Percentiles rank a stretch among this genome's conserved stretches.
phyloP scores from a whole-genome alignment of 1,139 yeast genomes.

The Blastobotrys raffinosifermentans region DNA sequence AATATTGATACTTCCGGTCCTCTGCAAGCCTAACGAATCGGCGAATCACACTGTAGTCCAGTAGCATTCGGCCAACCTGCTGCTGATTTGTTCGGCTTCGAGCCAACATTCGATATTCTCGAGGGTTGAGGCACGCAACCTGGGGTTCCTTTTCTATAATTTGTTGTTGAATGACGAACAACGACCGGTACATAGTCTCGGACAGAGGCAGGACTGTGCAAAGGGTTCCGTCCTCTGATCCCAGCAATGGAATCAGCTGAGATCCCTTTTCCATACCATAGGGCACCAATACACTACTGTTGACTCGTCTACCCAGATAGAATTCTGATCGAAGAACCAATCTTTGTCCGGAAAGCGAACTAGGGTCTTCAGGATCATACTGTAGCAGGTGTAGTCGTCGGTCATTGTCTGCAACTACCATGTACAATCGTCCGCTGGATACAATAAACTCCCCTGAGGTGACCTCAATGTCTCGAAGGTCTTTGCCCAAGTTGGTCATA shows the following conservation, averaged over 20 bases:
- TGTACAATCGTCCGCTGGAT: conserved; percentile 60
- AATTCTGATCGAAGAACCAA: conserved; percentile 67
- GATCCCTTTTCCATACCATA: conserved; percentile 19
- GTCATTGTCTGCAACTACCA: conserved; percentile 66
- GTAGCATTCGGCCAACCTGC: conserved; percentile 17
- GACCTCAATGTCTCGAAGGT: conserved; percentile 57
- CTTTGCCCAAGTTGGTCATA: conserved; percentile 74
- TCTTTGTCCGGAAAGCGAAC: conserved; percentile 73
- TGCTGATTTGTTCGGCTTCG: conserved; percentile 9
- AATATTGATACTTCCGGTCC: conserved; percentile 25
- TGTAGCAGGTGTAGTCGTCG: conserved; percentile 69
- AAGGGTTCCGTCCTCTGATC: conserved; percentile 74
- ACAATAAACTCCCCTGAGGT: conserved; percentile 63
- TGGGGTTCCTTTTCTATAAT: conserved; percentile 70
- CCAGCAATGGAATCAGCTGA: conserved; percentile 45
- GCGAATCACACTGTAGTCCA: conserved; percentile 25
- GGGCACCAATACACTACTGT: conserved; percentile 54
- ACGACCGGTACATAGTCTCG: conserved; percentile 70
- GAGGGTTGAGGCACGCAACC: conserved; percentile 74
- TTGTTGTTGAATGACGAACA: conserved; percentile 85
- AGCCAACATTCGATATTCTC: conserved; percentile 26
- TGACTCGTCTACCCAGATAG: conserved; percentile 57
- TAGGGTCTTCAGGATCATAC: conserved; percentile 89
- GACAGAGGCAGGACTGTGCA: conserved; percentile 67
- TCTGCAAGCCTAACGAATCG: conserved; percentile 22